Evolutionary conservation across 371 early-diverging fungal genomes (phyloP).

Genomic region (Capniomyces stellatus): DNA sequence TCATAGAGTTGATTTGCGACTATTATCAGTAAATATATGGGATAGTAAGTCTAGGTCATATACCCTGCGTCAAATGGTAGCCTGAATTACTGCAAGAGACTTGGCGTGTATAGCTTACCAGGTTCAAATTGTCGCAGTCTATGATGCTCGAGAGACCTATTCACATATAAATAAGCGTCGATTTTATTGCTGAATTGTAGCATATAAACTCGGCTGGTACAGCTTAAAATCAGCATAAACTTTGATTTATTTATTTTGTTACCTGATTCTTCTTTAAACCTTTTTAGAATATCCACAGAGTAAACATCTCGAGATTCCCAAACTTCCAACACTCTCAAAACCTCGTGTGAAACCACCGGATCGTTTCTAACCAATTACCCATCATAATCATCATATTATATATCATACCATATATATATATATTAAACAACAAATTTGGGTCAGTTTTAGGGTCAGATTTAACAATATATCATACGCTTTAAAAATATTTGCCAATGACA

Average conservation of each 20-base stretch:
- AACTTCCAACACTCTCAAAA: constrained; percentile 1
- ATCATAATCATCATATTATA: too few relatives aligned
- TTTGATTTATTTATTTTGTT: too few relatives aligned
- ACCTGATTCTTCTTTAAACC: constrained; percentile 1
- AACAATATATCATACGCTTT: too few relatives aligned
- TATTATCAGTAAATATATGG: too few relatives aligned
- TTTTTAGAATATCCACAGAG: not conserved
- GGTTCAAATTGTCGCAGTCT: not conserved
- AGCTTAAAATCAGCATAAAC: not conserved
- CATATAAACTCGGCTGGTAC: too few relatives aligned
- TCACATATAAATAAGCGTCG: not conserved
- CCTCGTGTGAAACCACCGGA: not conserved
- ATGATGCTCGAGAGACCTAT: not conserved
- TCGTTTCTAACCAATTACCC: constrained; percentile 1
- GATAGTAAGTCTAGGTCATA: too few relatives aligned
- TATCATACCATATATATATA: not conserved
- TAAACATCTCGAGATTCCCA: constrained; percentile 2
- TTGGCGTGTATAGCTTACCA: too few relatives aligned
- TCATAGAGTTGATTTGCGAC: too few relatives aligned
- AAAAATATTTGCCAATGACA: not conserved
- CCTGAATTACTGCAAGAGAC: too few relatives aligned
- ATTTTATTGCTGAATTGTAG: too few relatives aligned
- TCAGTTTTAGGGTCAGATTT: too few relatives aligned
- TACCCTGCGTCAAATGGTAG: too few relatives aligned
- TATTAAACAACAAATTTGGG: not conserved